Evolutionary conservation across 2,329 filamentous ascomycete species (phyloP), one percentile per base, ranked within the genome.

Genomic region (Rutstroemia sydowiana): DNA sequence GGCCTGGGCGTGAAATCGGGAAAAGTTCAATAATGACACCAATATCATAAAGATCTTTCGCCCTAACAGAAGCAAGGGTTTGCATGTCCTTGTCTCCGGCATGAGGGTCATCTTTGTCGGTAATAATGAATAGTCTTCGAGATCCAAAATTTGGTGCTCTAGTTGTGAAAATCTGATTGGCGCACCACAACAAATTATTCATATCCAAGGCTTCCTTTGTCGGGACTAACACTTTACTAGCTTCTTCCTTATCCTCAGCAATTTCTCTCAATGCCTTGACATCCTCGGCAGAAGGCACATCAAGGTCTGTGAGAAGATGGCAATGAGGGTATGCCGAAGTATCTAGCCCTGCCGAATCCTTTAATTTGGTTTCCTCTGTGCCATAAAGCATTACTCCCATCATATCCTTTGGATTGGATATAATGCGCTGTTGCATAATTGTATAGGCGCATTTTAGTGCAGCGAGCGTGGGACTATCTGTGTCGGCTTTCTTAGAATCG

Each of bases 381-480:
- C 91, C 91, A 66, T 95, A 98, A 0, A 98, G 75, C 34, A 98
- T 69, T 23, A 98, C 86, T 2, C 92, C 91, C 79, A 98, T 96
- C 88, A 96, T 95, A 56, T 98, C 93, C 64, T 85, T 91, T 1
- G 93, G 93, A 56, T 91, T 92, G 3, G 92, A 92, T 62, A 98
- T 97, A 69, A 98, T 97, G 61, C 93, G 88, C 71, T 97, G 92
- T 71, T 97, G 89, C 88, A 98, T 96, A 48, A 98, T 75, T 64
- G 89, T 82, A 64, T 95, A 95, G 53, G 92, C 93, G 63, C 89
- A 96, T 75, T 95, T 95, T 45, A 98, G 71, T 3, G 93, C 91
- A 14, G 92, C 91, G 48, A 85, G 77, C 1, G 89, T 76, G 3
- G 92, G 83, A 41, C 87, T 91, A 63, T 92, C 88, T 52, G 75